These are phyloP conservation scores for Elsinoe necatrix DNA, from an alignment of 2,329 filamentous ascomycete genomes.

Conservation along the genomic window DNA sequence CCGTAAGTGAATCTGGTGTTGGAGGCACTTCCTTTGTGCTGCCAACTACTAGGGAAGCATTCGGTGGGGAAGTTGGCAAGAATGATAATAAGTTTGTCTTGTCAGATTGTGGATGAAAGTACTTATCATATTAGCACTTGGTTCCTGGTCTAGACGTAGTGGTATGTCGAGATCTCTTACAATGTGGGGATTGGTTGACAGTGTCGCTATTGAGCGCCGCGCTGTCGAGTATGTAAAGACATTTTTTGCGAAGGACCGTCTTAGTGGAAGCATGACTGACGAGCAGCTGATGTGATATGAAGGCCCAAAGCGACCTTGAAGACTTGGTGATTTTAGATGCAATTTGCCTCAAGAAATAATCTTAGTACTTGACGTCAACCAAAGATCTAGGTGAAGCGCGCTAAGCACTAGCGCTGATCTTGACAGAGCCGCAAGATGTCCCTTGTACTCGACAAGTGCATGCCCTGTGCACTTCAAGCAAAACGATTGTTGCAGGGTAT, in stretches of 20 bases:
- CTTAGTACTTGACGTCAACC: conserved; percentile 2
- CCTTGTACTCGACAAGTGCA: background rate
- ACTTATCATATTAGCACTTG: conserved; percentile 30
- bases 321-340: background rate
- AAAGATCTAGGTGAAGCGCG: background rate
- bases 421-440: background rate
- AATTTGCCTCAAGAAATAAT: background rate
- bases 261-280: background rate
- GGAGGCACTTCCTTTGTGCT: conserved; percentile 47
- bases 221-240: background rate
- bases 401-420: conserved; percentile 7
- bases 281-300: too few relatives aligned
- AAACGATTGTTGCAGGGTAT: too few relatives aligned
- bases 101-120: conserved; percentile 40
- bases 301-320: too few relatives aligned
- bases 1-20: conserved; percentile 46
- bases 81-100: conserved; percentile 46
- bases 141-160: background rate
- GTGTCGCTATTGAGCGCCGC: conserved; percentile 30
- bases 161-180: conserved; percentile 21
- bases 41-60: conserved; percentile 46
- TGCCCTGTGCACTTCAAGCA: background rate
- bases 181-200: conserved; percentile 38
- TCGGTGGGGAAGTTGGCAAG: conserved; percentile 47
- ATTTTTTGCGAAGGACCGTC: background rate